These are phyloP conservation scores for Polytrichum commune DNA, from an alignment of 225 moss, liverwort and hornwort species.

Conservation along the genomic window DNA sequence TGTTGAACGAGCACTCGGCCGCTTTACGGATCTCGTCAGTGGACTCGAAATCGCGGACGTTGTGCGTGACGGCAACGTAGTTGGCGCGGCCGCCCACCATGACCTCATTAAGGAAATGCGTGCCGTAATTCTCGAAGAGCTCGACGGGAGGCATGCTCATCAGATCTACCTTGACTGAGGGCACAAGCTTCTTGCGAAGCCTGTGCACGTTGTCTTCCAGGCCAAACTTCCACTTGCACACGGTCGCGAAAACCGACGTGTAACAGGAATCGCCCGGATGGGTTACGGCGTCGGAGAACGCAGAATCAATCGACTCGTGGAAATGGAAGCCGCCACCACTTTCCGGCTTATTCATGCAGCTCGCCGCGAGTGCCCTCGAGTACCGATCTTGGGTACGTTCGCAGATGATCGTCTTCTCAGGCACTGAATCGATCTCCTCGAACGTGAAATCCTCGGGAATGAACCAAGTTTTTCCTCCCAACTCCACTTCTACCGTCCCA, in stretches of 20 bases:
- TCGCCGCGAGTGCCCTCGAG: background rate
- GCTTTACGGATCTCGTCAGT: too few relatives aligned
- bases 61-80: background rate
- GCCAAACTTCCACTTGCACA: slow-evolving; percentile 13
- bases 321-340: background rate
- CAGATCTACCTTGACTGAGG: background rate
- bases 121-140: slow-evolving; percentile 9
- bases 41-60: too few relatives aligned
- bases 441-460: background rate
- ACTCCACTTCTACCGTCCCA: background rate
- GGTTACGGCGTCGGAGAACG: background rate
- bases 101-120: slow-evolving; percentile 1
- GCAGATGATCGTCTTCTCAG: background rate
- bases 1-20: too few relatives aligned
- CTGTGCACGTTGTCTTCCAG: slow-evolving; percentile 1
- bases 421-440: background rate
- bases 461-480: background rate
- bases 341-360: background rate
- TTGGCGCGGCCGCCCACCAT: slow-evolving; percentile 13
- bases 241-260: background rate
- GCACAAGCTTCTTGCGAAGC: slow-evolving; percentile 1
- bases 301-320: background rate
- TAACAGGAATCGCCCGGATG: slow-evolving; percentile 1
- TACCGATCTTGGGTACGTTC: background rate
- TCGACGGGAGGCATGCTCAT: background rate